A percentile compares a stretch with the other conserved stretches of the same genome.
Evolutionary conservation across 768 basidiomycete species (phyloP).

Genomic region (Goffeauzyma gilvescens): DNA sequence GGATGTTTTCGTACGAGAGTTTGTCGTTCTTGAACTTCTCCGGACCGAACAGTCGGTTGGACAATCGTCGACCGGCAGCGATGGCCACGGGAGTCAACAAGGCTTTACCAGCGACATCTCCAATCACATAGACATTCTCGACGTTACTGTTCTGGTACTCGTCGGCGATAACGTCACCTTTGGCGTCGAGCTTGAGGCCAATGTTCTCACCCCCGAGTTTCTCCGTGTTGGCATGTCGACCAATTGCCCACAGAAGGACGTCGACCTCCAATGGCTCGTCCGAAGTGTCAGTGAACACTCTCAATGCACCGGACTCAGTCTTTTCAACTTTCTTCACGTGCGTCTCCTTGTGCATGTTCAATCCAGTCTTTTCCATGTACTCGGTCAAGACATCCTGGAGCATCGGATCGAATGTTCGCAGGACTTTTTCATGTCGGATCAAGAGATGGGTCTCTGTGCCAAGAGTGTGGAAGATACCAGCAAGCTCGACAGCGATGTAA

Average conservation of each 20-base stretch:
- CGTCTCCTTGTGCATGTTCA: slow-evolving; percentile 63
- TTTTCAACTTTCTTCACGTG: slow-evolving; percentile 58
- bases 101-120: slow-evolving; percentile 82
- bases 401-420: slow-evolving; percentile 79
- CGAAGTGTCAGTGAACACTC: slow-evolving; percentile 47
- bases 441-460: slow-evolving; percentile 81
- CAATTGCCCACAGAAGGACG: slow-evolving; percentile 80
- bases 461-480: slow-evolving; percentile 77
- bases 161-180: slow-evolving; percentile 74
- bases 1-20: slow-evolving; percentile 70
- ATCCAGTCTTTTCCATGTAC: slow-evolving; percentile 88
- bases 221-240: slow-evolving; percentile 61
- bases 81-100: slow-evolving; percentile 93
- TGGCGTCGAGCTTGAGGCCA: slow-evolving; percentile 47
- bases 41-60: slow-evolving; percentile 78
- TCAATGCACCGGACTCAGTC: slow-evolving; percentile 44
- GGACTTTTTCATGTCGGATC: slow-evolving; percentile 72
- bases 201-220: slow-evolving; percentile 56
- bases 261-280: slow-evolving; percentile 72
- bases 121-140: slow-evolving; percentile 56
- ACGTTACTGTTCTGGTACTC: slow-evolving; percentile 72
- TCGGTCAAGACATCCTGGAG: slow-evolving; percentile 65
- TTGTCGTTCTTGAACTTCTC: slow-evolving; percentile 72
- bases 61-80: slow-evolving; percentile 72
- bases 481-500: slow-evolving; percentile 93